Evolutionary conservation across 306 rosid genomes (phyloP).

Genomic region (Luffa aegyptiaca): DNA sequence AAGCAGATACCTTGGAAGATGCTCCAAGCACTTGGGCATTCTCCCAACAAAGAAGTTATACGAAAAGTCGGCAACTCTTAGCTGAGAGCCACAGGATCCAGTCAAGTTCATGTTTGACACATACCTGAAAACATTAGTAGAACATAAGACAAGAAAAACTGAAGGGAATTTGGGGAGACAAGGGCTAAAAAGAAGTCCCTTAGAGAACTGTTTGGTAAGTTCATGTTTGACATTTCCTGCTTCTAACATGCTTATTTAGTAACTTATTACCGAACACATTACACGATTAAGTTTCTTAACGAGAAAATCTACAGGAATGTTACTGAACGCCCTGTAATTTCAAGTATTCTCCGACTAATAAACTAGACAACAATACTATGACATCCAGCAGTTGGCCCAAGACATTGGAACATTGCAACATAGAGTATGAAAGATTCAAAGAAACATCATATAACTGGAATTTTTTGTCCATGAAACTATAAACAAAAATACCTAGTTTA

Average conservation of each 20-base stretch:
- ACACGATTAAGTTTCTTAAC: background rate
- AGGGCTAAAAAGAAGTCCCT: background rate
- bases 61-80: constrained; percentile 74
- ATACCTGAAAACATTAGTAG: constrained; percentile 44
- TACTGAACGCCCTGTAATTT: background rate
- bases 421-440: background rate
- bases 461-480: background rate
- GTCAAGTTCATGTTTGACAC: constrained; percentile 33
- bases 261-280: background rate
- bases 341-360: background rate
- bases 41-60: constrained; percentile 78
- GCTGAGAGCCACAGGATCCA: constrained; percentile 63
- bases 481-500: background rate
- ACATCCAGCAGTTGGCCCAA: background rate
- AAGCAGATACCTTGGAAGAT: constrained; percentile 63
- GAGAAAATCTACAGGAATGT: background rate
- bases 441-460: background rate
- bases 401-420: background rate
- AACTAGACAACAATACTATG: background rate
- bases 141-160: constrained; percentile 9
- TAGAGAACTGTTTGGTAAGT: background rate
- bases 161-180: constrained; percentile 10
- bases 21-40: constrained; percentile 73
- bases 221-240: background rate
- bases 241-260: background rate